These are phyloP conservation scores for Chlorella sp. DNA, from an alignment of 139 green algal species.

Conservation along the genomic window DNA sequence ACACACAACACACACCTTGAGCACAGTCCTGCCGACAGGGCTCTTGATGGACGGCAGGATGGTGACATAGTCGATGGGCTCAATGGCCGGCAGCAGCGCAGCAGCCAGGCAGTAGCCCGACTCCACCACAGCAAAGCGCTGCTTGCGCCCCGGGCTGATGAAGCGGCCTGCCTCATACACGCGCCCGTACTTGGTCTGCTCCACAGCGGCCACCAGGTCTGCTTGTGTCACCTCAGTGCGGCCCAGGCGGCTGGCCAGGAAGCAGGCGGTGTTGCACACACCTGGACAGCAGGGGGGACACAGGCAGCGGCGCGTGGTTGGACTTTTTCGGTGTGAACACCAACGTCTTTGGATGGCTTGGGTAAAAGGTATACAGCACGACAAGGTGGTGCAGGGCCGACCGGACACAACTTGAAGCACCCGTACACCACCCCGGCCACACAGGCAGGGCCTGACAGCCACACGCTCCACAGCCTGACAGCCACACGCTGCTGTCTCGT, in stretches of 20 bases:
- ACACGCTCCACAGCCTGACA: not conserved
- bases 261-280: slow-evolving; percentile 78
- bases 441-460: not conserved
- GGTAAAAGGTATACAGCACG: no score
- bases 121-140: slow-evolving; percentile 63
- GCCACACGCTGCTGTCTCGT: not conserved
- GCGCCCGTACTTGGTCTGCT: slow-evolving; percentile 36
- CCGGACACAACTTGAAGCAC: no score
- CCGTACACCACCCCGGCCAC: not conserved
- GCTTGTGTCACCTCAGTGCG: slow-evolving; percentile 39
- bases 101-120: slow-evolving; percentile 61
- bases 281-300: slow-evolving; percentile 13
- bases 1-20: slow-evolving; percentile 37
- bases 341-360: no score
- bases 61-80: slow-evolving; percentile 70
- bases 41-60: slow-evolving; percentile 64
- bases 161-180: slow-evolving; percentile 26
- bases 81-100: slow-evolving; percentile 80
- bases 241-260: slow-evolving; percentile 53
- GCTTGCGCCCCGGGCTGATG: slow-evolving; percentile 32
- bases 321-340: no score
- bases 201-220: slow-evolving; percentile 19
- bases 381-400: no score
- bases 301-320: no score
- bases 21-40: slow-evolving; percentile 73